phyloP scores from a whole-genome alignment of 164 flowering plant species.

The Stephania japonica region DNA sequence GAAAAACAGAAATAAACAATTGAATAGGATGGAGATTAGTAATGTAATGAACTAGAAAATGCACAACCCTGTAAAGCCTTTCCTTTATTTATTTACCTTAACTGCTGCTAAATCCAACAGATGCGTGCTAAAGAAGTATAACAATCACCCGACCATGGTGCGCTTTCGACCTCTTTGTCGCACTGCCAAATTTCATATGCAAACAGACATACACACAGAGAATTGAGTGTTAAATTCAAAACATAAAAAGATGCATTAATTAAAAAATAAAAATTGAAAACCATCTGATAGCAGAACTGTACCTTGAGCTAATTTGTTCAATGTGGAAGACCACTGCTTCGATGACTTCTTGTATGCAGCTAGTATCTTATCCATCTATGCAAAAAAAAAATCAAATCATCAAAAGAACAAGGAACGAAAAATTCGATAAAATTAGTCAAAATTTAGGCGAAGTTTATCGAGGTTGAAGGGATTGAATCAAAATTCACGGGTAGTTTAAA shows the following conservation, averaged over 20 bases:
- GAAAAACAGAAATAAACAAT: neutral
- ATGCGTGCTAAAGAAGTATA: neutral
- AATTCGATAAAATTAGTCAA: too few species aligned
- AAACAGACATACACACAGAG: neutral
- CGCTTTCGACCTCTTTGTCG: conserved; percentile 83
- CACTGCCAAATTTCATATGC: conserved; percentile 33
- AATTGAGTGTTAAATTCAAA: neutral
- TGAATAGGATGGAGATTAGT: neutral
- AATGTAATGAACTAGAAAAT: neutral
- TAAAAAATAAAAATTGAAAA: too few species aligned
- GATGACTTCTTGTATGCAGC: conserved; percentile 80
- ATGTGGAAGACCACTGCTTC: conserved; percentile 89
- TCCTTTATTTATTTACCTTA: conserved; percentile 11
- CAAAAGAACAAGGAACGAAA: too few species aligned
- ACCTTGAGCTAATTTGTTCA: conserved; percentile 94
- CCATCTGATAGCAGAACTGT: neutral
- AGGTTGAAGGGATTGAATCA: too few species aligned
- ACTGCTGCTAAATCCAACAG: neutral
- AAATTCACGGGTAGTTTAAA: too few species aligned
- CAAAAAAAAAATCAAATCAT: conserved; percentile 7
- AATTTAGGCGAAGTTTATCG: too few species aligned
- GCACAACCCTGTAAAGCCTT: conserved; percentile 2
- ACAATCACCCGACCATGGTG: conserved; percentile 72
- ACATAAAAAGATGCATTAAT: neutral
- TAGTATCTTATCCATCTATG: conserved; percentile 79